Percentiles rank a stretch among this genome's conserved stretches.
These are phyloP conservation scores for Ambrosiella xylebori DNA, from an alignment of 2,329 filamentous ascomycete species.

Conservation along the genomic window DNA sequence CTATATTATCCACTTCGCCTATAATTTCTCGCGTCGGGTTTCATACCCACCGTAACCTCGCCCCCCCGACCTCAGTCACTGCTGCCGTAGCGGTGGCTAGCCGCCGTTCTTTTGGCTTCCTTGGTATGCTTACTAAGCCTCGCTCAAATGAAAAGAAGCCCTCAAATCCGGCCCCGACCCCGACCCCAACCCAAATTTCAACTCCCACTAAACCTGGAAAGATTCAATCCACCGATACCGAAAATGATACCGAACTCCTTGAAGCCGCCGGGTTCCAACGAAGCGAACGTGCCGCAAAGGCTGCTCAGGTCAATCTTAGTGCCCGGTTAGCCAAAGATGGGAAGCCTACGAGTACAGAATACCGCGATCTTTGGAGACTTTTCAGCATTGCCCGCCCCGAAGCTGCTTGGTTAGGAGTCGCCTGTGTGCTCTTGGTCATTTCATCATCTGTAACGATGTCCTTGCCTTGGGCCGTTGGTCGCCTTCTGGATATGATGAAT, in stretches of 20 bases:
- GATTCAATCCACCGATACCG: conserved; percentile 6
- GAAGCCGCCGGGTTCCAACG: conserved; percentile 35
- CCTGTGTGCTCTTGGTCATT: conserved; percentile 70
- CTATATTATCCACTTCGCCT: neutral
- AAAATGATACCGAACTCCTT: conserved; percentile 24
- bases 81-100: neutral
- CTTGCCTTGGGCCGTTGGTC: conserved; percentile 89
- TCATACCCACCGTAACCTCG: neutral
- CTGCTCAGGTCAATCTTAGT: conserved; percentile 74
- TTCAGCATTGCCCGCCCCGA: conserved; percentile 83
- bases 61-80: conserved; percentile 1
- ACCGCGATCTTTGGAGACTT: conserved; percentile 66
- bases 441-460: conserved; percentile 92
- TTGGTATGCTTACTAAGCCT: conserved; percentile 1
- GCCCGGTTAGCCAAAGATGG: conserved; percentile 78
- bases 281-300: conserved; percentile 72
- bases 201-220: conserved; percentile 2
- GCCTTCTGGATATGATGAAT: conserved; percentile 71
- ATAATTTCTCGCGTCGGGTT: neutral
- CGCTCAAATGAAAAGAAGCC: neutral
- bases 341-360: conserved; percentile 32
- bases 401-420: conserved; percentile 55
- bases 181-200: neutral
- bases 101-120: conserved; percentile 5
- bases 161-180: conserved; percentile 2